phyloP scores from a whole-genome alignment of 495 filamentous ascomycete species.

The Neurospora tetrasperma region DNA sequence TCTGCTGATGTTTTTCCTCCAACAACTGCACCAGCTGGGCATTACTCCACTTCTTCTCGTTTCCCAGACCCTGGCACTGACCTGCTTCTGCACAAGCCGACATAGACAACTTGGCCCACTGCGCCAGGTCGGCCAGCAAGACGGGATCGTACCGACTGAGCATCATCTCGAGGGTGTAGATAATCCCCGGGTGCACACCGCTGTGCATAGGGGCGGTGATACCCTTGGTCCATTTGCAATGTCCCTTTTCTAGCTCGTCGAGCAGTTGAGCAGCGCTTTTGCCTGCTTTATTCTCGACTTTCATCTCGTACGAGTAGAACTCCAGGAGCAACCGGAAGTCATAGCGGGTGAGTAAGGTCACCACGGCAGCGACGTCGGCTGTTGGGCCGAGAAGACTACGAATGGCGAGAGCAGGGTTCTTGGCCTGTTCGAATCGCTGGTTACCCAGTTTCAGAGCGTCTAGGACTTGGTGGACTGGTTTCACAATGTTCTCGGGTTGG shows the following conservation, averaged over 20 bases:
- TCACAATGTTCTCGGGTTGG: neutral
- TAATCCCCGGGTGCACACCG: neutral
- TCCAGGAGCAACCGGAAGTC: neutral
- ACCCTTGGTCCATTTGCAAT: neutral
- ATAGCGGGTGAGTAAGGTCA: neutral
- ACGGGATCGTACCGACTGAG: neutral
- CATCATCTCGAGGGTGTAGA: neutral
- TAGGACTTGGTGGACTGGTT: neutral
- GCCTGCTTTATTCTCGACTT: neutral
- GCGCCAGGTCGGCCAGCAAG: neutral
- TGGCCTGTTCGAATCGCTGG: neutral
- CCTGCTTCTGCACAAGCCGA: neutral
- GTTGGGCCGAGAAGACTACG: neutral
- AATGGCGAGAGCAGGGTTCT: neutral
- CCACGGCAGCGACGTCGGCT: neutral
- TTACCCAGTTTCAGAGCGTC: neutral
- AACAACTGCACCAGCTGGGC: neutral
- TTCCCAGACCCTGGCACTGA: neutral
- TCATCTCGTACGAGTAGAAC: neutral
- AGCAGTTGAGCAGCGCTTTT: neutral
- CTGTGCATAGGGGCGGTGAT: neutral
- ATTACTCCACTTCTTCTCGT: neutral
- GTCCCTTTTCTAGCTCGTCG: neutral
- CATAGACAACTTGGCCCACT: neutral
- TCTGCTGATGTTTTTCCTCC: neutral